Percentiles rank a stretch among this genome's conserved stretches.
phyloP scores from a whole-genome alignment of 176 grass and related monocot species.

The bread wheat (Triticum aestivum) region IWGSC_CS_RefSeq_v2.1 NC_057798.1:118079771-118080270 shows the following conservation, averaged over 20 bases:
- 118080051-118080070: not conserved
- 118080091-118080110: not conserved
- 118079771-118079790: too few relatives aligned
- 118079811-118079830: not conserved
- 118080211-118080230: too few relatives aligned
- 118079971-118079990: too few relatives aligned
- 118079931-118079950: not conserved
- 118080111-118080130: not conserved
- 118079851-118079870: not conserved
- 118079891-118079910: not conserved
- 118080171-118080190: not conserved
- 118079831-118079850: not conserved
- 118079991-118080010: not conserved
- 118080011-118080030: not conserved
- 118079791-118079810: not conserved
- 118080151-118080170: not conserved
- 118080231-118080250: too few relatives aligned
- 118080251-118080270: too few relatives aligned
- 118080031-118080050: not conserved
- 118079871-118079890: not conserved
- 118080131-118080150: not conserved
- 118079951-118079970: not conserved
- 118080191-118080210: not conserved
- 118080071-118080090: not conserved
- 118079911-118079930: not conserved